Base-by-base conservation (phyloP, 306 rosid species). In the Astragalus glycyphyllos region DNA sequence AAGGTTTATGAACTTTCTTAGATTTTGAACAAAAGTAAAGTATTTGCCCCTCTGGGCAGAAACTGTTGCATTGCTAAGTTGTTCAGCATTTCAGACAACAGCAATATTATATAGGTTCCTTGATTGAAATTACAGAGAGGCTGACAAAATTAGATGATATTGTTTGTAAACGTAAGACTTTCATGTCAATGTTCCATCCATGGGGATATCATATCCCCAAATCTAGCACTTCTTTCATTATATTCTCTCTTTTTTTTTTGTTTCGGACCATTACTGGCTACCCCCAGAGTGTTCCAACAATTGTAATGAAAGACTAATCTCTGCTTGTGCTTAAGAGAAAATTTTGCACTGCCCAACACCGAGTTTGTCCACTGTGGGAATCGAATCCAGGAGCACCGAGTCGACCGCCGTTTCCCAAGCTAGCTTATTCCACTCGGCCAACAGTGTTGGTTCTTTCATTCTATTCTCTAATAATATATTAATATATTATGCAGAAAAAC, bases 391-490 rank as follows among this genome's bases (percentile, higher is more conserved):
- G n/a, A n/a, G n/a, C n/a, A n/a, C n/a, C n/a, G n/a, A n/a, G n/a
- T n/a, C n/a, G n/a, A n/a, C n/a, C n/a, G n/a, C n/a, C n/a, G n/a
- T n/a, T n/a, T n/a, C n/a, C n/a, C n/a, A n/a, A n/a, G n/a, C n/a
- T n/a, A n/a, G n/a, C n/a, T n/a, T n/a, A n/a, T n/a, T n/a, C n/a
- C n/a, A n/a, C n/a, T n/a, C n/a, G n/a, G n/a, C n/a, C n/a, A n/a
- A n/a, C n/a, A n/a, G n/a, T n/a, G n/a, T n/a, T n/a, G n/a, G n/a
- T 40, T 53, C 37, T 74, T 49, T 49, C 55, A 51, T 79, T 35
- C 38, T 62, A 42, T 64, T 55, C 55, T 61, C 50, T 60, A 68
- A 35, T 54, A 58, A n/a, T n/a, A 51, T 26, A 50, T 13, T 48
- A 47, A 71, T 57, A 58, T 4, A 15, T 51, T 66, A 31, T 12